Evolutionary conservation across 2,329 filamentous ascomycete genomes (phyloP).

Genomic region (Cercospora zeae-maydis): DNA sequence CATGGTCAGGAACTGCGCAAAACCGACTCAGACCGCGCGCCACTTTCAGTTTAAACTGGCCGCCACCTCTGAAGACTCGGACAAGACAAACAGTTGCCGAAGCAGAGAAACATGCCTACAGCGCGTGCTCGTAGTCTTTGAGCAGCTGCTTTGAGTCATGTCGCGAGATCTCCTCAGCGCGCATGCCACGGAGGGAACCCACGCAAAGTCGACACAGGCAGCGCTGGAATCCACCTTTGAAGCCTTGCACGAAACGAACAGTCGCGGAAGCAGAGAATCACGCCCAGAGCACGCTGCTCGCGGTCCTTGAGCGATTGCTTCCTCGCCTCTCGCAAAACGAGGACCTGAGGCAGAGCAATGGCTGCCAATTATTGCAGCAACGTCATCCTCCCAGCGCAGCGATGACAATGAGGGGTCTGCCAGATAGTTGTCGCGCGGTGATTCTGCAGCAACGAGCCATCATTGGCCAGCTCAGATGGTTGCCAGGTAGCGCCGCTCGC

Average conservation of each 20-base stretch:
- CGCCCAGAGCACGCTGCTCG: not conserved
- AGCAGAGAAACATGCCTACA: not conserved
- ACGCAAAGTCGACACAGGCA: not conserved
- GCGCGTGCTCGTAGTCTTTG: not conserved
- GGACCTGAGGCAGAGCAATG: not conserved
- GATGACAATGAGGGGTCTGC: not conserved
- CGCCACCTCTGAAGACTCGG: not conserved
- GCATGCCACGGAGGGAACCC: not conserved
- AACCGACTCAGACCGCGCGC: not conserved
- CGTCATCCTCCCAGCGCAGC: not conserved
- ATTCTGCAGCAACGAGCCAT: not conserved
- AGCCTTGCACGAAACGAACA: not conserved
- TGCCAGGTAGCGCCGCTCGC: slow-evolving; percentile 4
- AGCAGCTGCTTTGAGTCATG: not conserved
- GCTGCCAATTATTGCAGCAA: not conserved
- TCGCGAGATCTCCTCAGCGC: not conserved
- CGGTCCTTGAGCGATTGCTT: not conserved
- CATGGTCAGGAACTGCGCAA: not conserved
- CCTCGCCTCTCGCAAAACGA: not conserved
- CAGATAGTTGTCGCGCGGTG: not conserved
- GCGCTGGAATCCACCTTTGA: not conserved
- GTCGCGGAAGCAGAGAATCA: not conserved
- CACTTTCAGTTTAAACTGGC: not conserved
- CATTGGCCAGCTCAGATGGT: not conserved
- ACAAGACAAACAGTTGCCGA: not conserved